Evolutionary conservation across 1,284 basidiomycete genomes (phyloP), one percentile per base, ranked within the genome.

Genomic region (Mrakiaceae sp.): DNA sequence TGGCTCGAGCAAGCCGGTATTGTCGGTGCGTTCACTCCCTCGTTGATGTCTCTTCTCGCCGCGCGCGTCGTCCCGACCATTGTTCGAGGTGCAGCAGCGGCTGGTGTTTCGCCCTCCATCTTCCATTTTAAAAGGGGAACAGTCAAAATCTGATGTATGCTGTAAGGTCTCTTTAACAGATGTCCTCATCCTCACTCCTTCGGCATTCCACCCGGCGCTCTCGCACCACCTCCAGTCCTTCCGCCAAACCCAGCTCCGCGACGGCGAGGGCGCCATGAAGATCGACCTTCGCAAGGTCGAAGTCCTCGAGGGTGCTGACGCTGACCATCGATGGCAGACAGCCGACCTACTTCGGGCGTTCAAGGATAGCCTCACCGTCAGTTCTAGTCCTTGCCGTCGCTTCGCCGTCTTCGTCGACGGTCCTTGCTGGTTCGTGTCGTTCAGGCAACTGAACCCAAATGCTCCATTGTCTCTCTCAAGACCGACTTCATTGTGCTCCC

Each of bases 1-100:
- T 94, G 92, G 90, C 77, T 96, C 42, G 88, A 95, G 70, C 83
- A 88, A 56, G 85, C 90, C 16, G 89, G 90, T 10, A 83, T 96
- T 51, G 84, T 83, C 78, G 90, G 93, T 88, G 67, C 66, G 78
- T 60, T 64, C 64, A 66, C 40, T 66, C 60, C 63, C 52, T 66
- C 40, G 40, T 46, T 44, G 6, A 53, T 27, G 27, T 27, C 2
- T 2, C 27, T 27, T 27, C 27, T 27, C 27, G 27, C 27, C 27
- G 27, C 27, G 27, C 27, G 27, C 27, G 27, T 27, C 27, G 27
- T 27, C 27, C 27, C 27, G 27, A 27, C 27, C 27, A 27, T 27
- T 27, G 27, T 27, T 27, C 27, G 27, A 27, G 27, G 27, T 27
- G 27, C 27, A 27, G 27, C 1, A 27, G 27, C 27, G 27, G 27